Conservation (phyloP, 768 basidiomycete genomes). For the Leccinum subgranulosum region DNA sequence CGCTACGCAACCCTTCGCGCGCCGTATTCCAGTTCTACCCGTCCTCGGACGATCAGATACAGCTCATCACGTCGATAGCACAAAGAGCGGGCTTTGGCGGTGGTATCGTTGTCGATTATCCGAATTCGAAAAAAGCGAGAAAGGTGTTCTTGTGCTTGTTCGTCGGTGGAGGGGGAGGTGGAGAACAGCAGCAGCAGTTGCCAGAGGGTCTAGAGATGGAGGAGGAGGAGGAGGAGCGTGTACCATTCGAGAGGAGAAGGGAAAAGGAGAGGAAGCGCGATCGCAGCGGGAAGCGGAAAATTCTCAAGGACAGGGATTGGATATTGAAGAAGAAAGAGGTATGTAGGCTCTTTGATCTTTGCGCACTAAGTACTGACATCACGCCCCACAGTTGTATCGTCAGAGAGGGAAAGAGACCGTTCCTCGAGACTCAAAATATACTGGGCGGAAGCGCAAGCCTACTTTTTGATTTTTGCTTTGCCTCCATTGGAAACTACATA, state of each 20-base stretch:
- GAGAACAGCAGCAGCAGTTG: slow-evolving; percentile 60
- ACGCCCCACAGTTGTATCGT: slow-evolving; percentile 61
- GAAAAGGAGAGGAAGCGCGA: slow-evolving; percentile 58
- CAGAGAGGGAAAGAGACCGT: slow-evolving; percentile 83
- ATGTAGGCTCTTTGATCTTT: slow-evolving; percentile 39
- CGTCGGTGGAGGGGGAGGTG: slow-evolving; percentile 70
- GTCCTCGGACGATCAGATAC: slow-evolving; percentile 94
- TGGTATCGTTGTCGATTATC: slow-evolving; percentile 94
- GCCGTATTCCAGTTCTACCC: slow-evolving; percentile 96
- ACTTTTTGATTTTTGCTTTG: slow-evolving; percentile 58
- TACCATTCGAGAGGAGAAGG: slow-evolving; percentile 73
- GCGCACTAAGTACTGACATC: background rate
- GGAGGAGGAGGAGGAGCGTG: slow-evolving; percentile 48
- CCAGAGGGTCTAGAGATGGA: slow-evolving; percentile 78
- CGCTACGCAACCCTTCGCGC: slow-evolving; percentile 79
- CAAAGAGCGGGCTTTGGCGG: slow-evolving; percentile 96
- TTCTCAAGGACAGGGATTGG: slow-evolving; percentile 81
- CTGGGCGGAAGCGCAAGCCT: slow-evolving; percentile 82
- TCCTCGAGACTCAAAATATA: slow-evolving; percentile 83
- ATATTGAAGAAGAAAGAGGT: slow-evolving; percentile 94
- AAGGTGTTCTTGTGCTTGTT: slow-evolving; percentile 94
- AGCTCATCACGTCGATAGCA: slow-evolving; percentile 88
- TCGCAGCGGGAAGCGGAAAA: slow-evolving; percentile 67
- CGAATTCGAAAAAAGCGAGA: slow-evolving; percentile 92
- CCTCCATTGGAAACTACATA: background rate